phyloP scores from a whole-genome alignment of 2,329 filamentous ascomycete species.

The Diaporthe batatas region DNA sequence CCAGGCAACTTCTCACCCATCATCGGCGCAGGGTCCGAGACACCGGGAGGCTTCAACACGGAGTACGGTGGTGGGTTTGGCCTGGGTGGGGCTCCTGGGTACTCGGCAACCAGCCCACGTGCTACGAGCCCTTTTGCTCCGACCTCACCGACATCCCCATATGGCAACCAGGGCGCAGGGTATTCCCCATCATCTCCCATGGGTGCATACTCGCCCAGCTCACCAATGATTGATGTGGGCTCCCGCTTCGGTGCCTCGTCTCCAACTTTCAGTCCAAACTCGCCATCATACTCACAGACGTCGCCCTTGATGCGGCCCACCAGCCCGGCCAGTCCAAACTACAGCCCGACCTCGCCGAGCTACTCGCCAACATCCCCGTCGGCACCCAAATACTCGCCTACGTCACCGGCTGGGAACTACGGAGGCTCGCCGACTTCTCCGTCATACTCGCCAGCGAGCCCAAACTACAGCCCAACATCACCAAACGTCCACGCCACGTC shows the following conservation, averaged over 20 bases:
- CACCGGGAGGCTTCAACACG: constrained; percentile 74
- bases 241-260: constrained; percentile 70
- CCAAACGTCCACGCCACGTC: constrained; percentile 69
- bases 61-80: constrained; percentile 69
- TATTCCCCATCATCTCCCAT: constrained; percentile 85
- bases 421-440: constrained; percentile 79
- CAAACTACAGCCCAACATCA: constrained; percentile 79
- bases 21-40: constrained; percentile 79
- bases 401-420: constrained; percentile 76
- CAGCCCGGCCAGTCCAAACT: constrained; percentile 70
- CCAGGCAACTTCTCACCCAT: constrained; percentile 82
- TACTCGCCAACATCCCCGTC: constrained; percentile 74
- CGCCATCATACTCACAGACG: constrained; percentile 74
- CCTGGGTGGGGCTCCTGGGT: constrained; percentile 34
- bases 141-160: constrained; percentile 75
- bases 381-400: constrained; percentile 73
- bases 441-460: constrained; percentile 78
- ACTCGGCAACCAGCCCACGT: constrained; percentile 70
- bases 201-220: constrained; percentile 82
- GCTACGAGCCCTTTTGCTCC: constrained; percentile 80
- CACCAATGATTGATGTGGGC: constrained; percentile 71
- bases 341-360: constrained; percentile 75
- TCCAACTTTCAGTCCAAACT: constrained; percentile 70
- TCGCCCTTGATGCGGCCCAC: constrained; percentile 70
- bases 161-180: constrained; percentile 67